A percentile compares a stretch with the other conserved stretches of the same genome.
These are phyloP conservation scores for Boletus fagicola DNA, from an alignment of 768 basidiomycete species.

Conservation along the genomic window DNA sequence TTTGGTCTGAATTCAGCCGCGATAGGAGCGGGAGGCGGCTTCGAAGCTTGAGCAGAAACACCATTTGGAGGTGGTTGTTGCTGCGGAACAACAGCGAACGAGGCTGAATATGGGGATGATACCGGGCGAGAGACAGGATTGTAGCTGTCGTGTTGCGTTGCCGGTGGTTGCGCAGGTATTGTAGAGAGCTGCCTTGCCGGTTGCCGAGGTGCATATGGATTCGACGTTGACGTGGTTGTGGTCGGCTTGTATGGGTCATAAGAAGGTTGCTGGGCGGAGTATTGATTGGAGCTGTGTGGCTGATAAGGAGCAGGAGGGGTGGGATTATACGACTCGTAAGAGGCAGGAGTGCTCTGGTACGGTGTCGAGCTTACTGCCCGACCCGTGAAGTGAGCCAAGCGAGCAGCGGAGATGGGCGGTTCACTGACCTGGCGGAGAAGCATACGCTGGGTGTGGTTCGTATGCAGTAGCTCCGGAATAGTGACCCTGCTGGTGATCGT, in stretches of 20 bases:
- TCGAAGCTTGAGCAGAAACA: conserved; percentile 30
- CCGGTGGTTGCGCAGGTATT: conserved; percentile 19
- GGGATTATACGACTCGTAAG: conserved; percentile 29
- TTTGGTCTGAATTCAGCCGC: conserved; percentile 59
- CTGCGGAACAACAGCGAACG: conserved; percentile 14
- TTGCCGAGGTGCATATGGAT: conserved; percentile 24
- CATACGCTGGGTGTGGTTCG: conserved; percentile 21
- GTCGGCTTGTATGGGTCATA: conserved; percentile 41
- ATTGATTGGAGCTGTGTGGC: conserved; percentile 13
- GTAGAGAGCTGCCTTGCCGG: conserved; percentile 9
- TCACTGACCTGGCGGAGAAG: conserved; percentile 26
- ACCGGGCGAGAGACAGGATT: conserved; percentile 24
- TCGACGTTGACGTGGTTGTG: conserved; percentile 13
- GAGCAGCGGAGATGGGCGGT: background rate
- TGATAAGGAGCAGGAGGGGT: conserved; percentile 18
- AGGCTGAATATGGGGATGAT: conserved; percentile 25
- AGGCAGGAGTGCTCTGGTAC: conserved; percentile 12
- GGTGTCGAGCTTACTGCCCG: conserved; percentile 13
- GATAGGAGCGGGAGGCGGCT: conserved; percentile 36
- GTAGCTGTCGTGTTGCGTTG: conserved; percentile 36
- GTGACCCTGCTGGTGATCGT: conserved; percentile 33
- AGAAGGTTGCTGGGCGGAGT: conserved; percentile 14
- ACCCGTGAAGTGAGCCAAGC: conserved; percentile 5
- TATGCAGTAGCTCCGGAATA: conserved; percentile 30
- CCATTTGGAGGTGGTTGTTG: conserved; percentile 20